Base-by-base conservation (phyloP, 805 yeast species). In the Candida endomychidarum region DNA sequence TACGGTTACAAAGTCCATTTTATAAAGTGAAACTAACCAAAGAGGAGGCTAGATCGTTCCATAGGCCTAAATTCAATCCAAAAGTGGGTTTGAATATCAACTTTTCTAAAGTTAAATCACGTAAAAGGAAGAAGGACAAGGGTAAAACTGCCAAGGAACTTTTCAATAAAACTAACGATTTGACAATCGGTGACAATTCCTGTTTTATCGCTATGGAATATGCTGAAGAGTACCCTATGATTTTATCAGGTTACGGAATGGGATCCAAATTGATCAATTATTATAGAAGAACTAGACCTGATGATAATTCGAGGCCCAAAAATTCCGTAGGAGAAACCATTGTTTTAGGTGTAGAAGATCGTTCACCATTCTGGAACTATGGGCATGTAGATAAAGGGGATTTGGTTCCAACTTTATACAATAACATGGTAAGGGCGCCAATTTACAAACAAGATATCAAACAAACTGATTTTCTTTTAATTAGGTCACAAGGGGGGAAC, bases 311-410 rank as follows among this genome's bases (percentile, higher is more conserved):
- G 4, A 77, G 98, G 45, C 98, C 98, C 0, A 91, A 90, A 54
- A 70, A 89, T 19, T 77, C 87, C 1, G 74, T 89, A 29, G 99
- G 99, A 32, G 99, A 93, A 58, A 93, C 98, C 0, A 93, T 86
- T 63, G 96, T 93, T 2, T 69, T 93, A 25, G 97, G 96, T n/a
- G 86, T 87, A 1, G 96, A 90, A 57, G 99, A 93, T 63, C 76
- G 95, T 52, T 86, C 96, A 6, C 97, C 99, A 9, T 93, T 93
- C 58, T 93, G 99, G 98, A 93, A 90, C 60, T 93, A 89, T 67
- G 99, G 99, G 1, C 86, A 85, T 65, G 98, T 93, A 6, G 96
- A 88, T 33, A 86, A 89, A 2, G 99, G 99, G 2, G 87, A 84
- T 51, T 79, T 88, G 40, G 96, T 90, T 2, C 98, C 98, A 1